Percentiles rank a stretch among this genome's conserved stretches.
Conservation (phyloP, 352 stramenopile genomes). For the Pythium vanterpoolii region DNA sequence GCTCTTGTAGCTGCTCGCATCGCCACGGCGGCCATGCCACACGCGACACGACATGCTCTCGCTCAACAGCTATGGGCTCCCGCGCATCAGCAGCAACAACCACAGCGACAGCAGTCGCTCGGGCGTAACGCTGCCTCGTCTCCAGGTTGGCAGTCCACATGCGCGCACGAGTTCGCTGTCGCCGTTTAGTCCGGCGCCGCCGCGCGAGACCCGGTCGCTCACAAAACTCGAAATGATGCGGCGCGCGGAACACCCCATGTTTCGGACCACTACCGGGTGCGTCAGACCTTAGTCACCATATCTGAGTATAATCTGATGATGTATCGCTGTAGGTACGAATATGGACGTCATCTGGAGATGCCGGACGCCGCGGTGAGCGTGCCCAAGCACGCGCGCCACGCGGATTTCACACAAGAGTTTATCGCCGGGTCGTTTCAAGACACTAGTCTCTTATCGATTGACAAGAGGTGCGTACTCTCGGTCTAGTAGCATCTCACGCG, state of each 20-base stretch:
- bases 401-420: slow-evolving; percentile 57
- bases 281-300: not conserved
- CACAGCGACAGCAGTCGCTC: slow-evolving; percentile 5
- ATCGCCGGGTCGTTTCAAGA: slow-evolving; percentile 49
- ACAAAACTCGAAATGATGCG: slow-evolving; percentile 51
- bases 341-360: slow-evolving; percentile 53
- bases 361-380: slow-evolving; percentile 47
- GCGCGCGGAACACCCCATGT: slow-evolving; percentile 38
- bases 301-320: too few relatives aligned
- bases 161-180: slow-evolving; percentile 10
- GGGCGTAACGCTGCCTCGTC: slow-evolving; percentile 36
- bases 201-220: slow-evolving; percentile 39
- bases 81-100: slow-evolving; percentile 14
- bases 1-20: not conserved
- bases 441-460: slow-evolving; percentile 50
- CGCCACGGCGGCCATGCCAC: not conserved
- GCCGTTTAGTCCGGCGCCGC: slow-evolving; percentile 22
- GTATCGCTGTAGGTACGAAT: slow-evolving; percentile 59
- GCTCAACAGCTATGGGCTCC: slow-evolving; percentile 50
- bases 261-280: slow-evolving; percentile 50
- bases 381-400: slow-evolving; percentile 42
- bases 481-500: too few relatives aligned
- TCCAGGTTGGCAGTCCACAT: slow-evolving; percentile 26
- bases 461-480: slow-evolving; percentile 39
- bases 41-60: slow-evolving; percentile 14